Percentiles rank a stretch among this genome's conserved stretches.
phyloP scores from a whole-genome alignment of 75 land plant species.

The Pinus tabuliformis region DNA sequence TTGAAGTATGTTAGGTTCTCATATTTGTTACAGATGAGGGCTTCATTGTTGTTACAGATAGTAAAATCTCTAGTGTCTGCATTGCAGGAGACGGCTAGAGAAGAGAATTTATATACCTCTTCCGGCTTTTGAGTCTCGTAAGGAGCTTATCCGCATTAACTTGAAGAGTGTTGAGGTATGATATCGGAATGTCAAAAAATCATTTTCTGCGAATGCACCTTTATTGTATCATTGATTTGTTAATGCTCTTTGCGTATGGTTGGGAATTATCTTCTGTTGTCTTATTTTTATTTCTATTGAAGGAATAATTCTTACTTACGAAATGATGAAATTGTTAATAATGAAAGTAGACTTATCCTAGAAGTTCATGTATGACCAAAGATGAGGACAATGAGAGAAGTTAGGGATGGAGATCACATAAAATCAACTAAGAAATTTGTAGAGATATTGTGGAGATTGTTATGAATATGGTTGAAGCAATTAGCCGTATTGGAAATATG shows the following conservation, averaged over 20 bases:
- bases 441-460: too few relatives aligned
- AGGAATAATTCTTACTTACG: too few relatives aligned
- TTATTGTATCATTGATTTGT: neutral
- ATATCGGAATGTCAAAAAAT: neutral
- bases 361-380: too few relatives aligned
- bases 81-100: constrained; percentile 90
- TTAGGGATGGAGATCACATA: too few relatives aligned
- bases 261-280: neutral
- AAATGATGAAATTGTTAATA: too few relatives aligned
- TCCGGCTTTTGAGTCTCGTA: constrained; percentile 84
- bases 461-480: too few relatives aligned
- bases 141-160: constrained; percentile 91
- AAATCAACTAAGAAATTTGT: too few relatives aligned
- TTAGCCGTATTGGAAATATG: too few relatives aligned
- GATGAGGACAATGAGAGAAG: too few relatives aligned
- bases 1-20: neutral
- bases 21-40: neutral
- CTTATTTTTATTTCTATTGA: neutral
- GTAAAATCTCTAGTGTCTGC: neutral
- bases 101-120: constrained; percentile 97
- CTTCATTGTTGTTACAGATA: neutral
- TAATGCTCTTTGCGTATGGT: neutral
- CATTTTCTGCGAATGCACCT: neutral
- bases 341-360: too few relatives aligned
- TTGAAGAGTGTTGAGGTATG: constrained; percentile 91